A percentile compares a stretch with the other conserved stretches of the same genome.
Conservation (phyloP, 2,329 filamentous ascomycete genomes). For the Sordariomycetes sp. region DNA sequence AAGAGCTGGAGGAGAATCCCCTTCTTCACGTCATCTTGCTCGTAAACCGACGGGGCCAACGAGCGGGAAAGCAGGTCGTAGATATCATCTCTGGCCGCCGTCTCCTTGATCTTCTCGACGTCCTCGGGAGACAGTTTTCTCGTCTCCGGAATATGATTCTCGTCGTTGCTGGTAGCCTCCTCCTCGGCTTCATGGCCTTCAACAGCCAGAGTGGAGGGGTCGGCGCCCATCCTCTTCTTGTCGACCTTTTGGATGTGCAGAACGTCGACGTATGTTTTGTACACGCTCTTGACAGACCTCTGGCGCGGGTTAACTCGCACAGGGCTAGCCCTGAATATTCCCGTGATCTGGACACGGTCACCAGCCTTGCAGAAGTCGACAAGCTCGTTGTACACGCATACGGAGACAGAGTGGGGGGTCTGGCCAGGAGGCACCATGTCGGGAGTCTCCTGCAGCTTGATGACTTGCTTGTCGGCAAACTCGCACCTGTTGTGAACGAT, state of each 20-base stretch:
- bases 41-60: conserved; percentile 88
- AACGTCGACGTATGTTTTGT: conserved; percentile 96
- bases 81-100: conserved; percentile 70
- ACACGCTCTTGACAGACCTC: conserved; percentile 84
- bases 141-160: conserved; percentile 71
- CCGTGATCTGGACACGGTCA: conserved; percentile 90
- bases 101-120: conserved; percentile 76
- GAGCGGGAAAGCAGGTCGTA: conserved; percentile 89
- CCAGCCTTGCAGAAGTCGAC: conserved; percentile 97
- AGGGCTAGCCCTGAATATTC: conserved; percentile 91
- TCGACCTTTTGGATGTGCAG: conserved; percentile 95
- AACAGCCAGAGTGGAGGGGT: conserved; percentile 77
- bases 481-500: conserved; percentile 92
- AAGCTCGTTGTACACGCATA: conserved; percentile 93
- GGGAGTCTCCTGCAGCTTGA: conserved; percentile 95
- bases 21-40: conserved; percentile 98
- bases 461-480: conserved; percentile 96
- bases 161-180: conserved; percentile 33
- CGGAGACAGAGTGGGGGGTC: conserved; percentile 91
- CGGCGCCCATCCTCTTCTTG: conserved; percentile 85
- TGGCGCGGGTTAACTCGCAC: conserved; percentile 91
- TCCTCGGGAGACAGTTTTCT: conserved; percentile 79
- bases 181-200: conserved; percentile 55
- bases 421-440: conserved; percentile 92
- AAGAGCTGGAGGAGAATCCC: conserved; percentile 94